These are phyloP conservation scores for Auriculariales sp. DNA, from an alignment of 768 basidiomycete genomes.

Conservation along the genomic window DNA sequence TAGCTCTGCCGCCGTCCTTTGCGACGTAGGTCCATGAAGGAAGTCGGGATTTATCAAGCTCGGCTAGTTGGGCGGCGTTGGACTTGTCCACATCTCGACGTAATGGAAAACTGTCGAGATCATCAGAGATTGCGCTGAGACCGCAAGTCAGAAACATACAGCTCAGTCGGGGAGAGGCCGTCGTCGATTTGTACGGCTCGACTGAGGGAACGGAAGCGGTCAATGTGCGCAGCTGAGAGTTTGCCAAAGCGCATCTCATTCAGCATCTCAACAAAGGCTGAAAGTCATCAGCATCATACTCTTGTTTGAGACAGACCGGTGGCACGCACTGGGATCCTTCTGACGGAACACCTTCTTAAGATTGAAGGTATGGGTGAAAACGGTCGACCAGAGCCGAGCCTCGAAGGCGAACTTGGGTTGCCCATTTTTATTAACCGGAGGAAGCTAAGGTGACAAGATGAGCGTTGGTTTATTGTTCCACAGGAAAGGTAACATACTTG, in stretches of 20 bases:
- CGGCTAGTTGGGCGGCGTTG: constrained; percentile 53
- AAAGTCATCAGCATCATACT: constrained; percentile 32
- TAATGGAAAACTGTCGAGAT: constrained; percentile 57
- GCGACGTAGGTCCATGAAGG: constrained; percentile 40
- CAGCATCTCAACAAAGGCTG: constrained; percentile 89
- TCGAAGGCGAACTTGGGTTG: constrained; percentile 17
- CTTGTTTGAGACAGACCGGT: constrained; percentile 13
- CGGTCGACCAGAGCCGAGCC: constrained; percentile 15
- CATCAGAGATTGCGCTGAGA: neutral
- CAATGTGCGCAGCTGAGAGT: constrained; percentile 50
- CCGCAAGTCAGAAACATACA: constrained; percentile 35
- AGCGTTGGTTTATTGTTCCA: too few relatives aligned
- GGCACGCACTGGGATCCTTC: constrained; percentile 9
- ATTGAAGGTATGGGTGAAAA: constrained; percentile 12
- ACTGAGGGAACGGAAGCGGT: constrained; percentile 53
- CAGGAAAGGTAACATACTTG: too few relatives aligned
- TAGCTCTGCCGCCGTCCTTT: constrained; percentile 45
- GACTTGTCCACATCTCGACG: constrained; percentile 88
- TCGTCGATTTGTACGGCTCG: constrained; percentile 67
- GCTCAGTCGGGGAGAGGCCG: constrained; percentile 76
- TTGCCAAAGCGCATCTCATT: constrained; percentile 95
- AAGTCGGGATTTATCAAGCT: constrained; percentile 27
- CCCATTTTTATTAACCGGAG: constrained; percentile 16
- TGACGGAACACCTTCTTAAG: constrained; percentile 19
- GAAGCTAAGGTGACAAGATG: too few relatives aligned